These are phyloP conservation scores for Teratosphaeria pseudoeucalypti DNA, from an alignment of 2,329 filamentous ascomycete genomes.

Conservation along the genomic window DNA sequence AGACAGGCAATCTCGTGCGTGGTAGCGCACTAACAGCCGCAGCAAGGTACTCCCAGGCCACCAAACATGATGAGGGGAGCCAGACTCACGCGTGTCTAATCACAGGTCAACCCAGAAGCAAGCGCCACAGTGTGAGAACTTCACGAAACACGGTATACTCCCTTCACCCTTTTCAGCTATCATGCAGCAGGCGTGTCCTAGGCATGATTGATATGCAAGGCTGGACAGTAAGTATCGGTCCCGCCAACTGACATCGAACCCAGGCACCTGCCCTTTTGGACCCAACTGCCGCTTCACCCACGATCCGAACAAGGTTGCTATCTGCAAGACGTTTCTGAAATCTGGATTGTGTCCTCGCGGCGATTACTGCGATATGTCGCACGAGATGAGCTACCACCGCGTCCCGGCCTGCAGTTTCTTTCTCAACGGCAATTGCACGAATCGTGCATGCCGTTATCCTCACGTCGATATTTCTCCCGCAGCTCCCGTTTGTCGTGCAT, in stretches of 20 bases:
- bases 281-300: conserved; percentile 71
- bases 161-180: conserved; percentile 2
- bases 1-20: conserved; percentile 76
- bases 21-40: conserved; percentile 7
- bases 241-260: conserved; percentile 13
- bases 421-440: conserved; percentile 80
- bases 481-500: conserved; percentile 71
- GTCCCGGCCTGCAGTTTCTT: conserved; percentile 85
- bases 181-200: neutral
- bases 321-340: conserved; percentile 79
- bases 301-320: conserved; percentile 74
- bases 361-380: conserved; percentile 78
- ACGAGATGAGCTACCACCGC: conserved; percentile 72
- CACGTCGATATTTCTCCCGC: conserved; percentile 69
- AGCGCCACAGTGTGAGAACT: conserved; percentile 22
- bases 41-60: conserved; percentile 16
- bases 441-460: conserved; percentile 73
- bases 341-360: conserved; percentile 69
- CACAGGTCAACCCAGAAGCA: conserved; percentile 3
- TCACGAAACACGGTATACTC: conserved; percentile 25
- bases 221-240: conserved; percentile 12
- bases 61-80: neutral
- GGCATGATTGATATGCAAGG: conserved; percentile 3
- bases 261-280: conserved; percentile 79
- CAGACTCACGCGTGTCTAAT: neutral